Evolutionary conservation across 108 stramenopile species (phyloP).

Genomic region (Skeletonema costatum): DNA sequence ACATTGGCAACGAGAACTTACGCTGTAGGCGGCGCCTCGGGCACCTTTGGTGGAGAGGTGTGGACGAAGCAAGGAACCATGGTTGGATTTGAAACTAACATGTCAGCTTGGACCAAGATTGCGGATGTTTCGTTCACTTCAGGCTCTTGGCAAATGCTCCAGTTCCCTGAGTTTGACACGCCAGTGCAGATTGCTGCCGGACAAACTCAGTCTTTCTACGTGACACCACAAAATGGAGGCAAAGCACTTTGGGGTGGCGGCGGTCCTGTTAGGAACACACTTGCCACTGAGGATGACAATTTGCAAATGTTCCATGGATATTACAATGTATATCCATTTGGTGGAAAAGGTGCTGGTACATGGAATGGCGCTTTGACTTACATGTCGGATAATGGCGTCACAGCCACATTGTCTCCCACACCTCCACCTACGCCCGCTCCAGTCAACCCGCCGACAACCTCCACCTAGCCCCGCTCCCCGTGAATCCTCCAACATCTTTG

Average conservation of each 20-base stretch:
- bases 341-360: background rate
- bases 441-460: background rate
- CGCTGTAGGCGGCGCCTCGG: background rate
- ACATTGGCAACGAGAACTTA: constrained; percentile 5
- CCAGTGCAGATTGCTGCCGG: background rate
- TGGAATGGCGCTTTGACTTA: background rate
- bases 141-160: background rate
- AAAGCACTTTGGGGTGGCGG: background rate
- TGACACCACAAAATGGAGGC: background rate
- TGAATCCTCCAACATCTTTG: background rate
- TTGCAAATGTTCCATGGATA: background rate
- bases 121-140: background rate
- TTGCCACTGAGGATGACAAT: background rate
- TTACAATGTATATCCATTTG: background rate
- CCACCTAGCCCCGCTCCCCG: background rate
- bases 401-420: background rate
- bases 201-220: constrained; percentile 6
- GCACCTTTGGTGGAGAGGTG: constrained; percentile 3
- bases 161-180: constrained; percentile 2
- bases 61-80: constrained; percentile 6
- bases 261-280: background rate
- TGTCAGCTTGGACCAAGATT: background rate
- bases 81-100: background rate
- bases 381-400: background rate
- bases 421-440: background rate